phyloP scores from a whole-genome alignment of 2,329 filamentous ascomycete species.

The Verruconis gallopava region DNA sequence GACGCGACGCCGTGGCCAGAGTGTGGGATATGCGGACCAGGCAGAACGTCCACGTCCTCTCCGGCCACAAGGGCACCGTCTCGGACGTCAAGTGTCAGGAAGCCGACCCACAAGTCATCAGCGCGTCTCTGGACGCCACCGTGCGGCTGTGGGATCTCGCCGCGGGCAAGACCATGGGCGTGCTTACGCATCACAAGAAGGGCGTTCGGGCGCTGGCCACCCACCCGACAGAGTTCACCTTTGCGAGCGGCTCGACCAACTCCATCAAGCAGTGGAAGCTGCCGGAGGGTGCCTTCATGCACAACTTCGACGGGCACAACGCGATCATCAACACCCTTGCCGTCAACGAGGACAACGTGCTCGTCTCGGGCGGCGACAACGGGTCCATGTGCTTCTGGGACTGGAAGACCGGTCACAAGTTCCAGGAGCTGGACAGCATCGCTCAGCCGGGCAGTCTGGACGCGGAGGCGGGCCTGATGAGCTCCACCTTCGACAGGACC shows the following conservation, averaged over 20 bases:
- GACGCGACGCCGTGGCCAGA: conserved; percentile 82
- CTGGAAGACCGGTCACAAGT: conserved; percentile 91
- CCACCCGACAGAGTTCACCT: conserved; percentile 91
- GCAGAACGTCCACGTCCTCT: conserved; percentile 87
- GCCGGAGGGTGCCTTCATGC: conserved; percentile 96
- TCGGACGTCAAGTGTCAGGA: conserved; percentile 86
- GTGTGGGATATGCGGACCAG: conserved; percentile 99
- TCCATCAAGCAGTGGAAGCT: conserved; percentile 99
- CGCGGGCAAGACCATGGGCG: conserved; percentile 89
- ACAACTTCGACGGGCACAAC: conserved; percentile 95
- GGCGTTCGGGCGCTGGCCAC: conserved; percentile 73
- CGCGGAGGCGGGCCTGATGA: conserved; percentile 90
- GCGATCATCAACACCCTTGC: conserved; percentile 89
- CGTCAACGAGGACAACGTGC: conserved; percentile 86
- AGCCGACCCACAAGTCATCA: conserved; percentile 91
- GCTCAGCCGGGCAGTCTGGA: conserved; percentile 90
- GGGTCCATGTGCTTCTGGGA: conserved; percentile 97
- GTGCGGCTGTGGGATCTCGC: conserved; percentile 91
- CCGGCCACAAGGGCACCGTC: conserved; percentile 83
- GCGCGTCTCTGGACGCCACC: conserved; percentile 80
- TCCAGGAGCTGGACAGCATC: conserved; percentile 78
- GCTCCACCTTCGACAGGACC: conserved; percentile 80
- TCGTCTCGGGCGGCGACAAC: conserved; percentile 91
- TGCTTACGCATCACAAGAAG: conserved; percentile 97
- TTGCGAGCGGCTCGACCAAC: conserved; percentile 79